Base-by-base conservation (phyloP, 768 basidiomycete species). In the Rhizopogon vinicolor region DNA sequence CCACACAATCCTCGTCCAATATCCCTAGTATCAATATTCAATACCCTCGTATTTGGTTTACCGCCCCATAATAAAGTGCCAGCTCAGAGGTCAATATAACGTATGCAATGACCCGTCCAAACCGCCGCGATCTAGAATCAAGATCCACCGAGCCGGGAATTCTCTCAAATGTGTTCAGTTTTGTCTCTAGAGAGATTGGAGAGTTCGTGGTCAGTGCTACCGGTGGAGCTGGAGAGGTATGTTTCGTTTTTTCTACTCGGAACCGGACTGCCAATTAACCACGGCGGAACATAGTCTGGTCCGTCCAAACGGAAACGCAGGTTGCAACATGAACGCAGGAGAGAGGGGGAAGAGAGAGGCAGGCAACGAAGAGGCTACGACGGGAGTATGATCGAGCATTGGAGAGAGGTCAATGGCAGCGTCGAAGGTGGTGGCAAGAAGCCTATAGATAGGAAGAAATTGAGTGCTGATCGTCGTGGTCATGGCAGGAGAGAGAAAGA, bases 131-230 rank as follows among this genome's bases (percentile, higher is more conserved):
- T 44, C 41, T n/a, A 10, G 25, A 29, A 29, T 29, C 40, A 13
- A 43, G 35, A 16, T 29, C 3, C 42, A 44, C 14, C 18, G 45
- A 33, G 13, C 31, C 31, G 44, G 81, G 85, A 41, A 62, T 87
- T 2, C 60, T 89, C 19, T 81, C 84, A 1, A 83, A 82, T 58
- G 85, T 91, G 5, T 76, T 90, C 59, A 78, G 72, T 66, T 89
- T 84, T 65, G 80, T 92, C 5, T 82, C 87, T 10, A 76, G 82
- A 49, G 89, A 92, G 66, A 64, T 91, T 39, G 83, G 83, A 44
- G 83, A 83, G 10, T 91, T 92, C 66, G 77, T 91, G 25, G 70
- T 78, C 18, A 85, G 74, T 62, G 89, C 89, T 46, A 82, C 85
- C 8, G 85, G 58, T 8, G 55, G 52, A 14, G 18, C 45, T 37